Conservation (phyloP, 2,329 filamentous ascomycete species). For the Chrysoporthe cubensis region DNA sequence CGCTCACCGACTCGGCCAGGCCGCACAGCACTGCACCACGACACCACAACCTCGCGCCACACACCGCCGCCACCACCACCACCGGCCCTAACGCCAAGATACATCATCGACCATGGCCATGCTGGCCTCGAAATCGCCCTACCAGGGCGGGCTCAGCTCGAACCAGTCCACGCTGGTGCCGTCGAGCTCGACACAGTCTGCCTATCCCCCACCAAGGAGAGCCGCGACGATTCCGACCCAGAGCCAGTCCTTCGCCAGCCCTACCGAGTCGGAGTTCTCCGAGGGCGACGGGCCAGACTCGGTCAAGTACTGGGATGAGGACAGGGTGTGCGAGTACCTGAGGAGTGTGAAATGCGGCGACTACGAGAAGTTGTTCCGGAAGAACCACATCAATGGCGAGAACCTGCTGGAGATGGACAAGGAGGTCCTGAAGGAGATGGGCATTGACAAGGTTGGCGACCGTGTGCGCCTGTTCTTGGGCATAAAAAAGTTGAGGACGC, state of each 20-base stretch:
- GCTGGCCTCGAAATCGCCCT: conserved; percentile 76
- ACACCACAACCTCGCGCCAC: not conserved
- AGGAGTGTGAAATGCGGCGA: conserved; percentile 89
- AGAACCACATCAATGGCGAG: conserved; percentile 96
- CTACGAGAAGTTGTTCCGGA: conserved; percentile 87
- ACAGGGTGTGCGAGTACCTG: conserved; percentile 88
- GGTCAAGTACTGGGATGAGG: conserved; percentile 87
- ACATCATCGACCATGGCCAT: conserved; percentile 64
- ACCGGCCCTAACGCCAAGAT: not conserved
- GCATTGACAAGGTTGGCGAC: conserved; percentile 96
- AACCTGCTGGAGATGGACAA: conserved; percentile 97
- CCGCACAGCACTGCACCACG: conserved; percentile 1
- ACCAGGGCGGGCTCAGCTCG: conserved; percentile 59
- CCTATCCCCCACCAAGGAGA: conserved; percentile 57
- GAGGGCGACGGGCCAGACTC: conserved; percentile 77
- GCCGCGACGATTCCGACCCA: conserved; percentile 52
- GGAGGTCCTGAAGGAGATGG: conserved; percentile 94
- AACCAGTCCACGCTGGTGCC: conserved; percentile 47
- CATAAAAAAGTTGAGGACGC: conserved; percentile 81
- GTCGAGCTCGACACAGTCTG: conserved; percentile 51
- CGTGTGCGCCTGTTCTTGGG: conserved; percentile 87
- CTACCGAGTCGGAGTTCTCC: conserved; percentile 91
- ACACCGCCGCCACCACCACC: not conserved
- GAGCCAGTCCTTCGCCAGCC: conserved; percentile 71
- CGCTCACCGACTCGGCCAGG: conserved; percentile 8